Evolutionary conservation across 1,284 basidiomycete genomes (phyloP).

Genomic region (Trichosporon inkin): DNA sequence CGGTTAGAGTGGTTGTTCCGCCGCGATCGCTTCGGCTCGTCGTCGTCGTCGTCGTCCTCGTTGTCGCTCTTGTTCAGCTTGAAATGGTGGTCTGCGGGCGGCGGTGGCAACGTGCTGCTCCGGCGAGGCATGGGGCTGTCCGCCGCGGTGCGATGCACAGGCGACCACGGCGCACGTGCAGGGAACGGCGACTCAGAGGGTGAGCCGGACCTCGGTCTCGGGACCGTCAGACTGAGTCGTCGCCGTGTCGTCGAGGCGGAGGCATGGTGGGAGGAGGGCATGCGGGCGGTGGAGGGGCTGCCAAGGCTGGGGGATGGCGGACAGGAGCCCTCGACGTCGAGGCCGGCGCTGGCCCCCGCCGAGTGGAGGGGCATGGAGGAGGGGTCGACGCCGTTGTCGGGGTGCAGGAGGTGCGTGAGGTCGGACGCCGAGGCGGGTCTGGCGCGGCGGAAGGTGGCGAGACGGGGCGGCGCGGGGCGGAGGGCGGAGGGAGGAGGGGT

Average conservation of each 20-base stretch:
- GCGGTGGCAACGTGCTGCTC: conserved; percentile 2
- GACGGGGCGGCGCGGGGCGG: no score
- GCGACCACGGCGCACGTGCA: conserved; percentile 3
- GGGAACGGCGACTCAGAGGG: neutral
- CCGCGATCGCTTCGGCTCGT: neutral
- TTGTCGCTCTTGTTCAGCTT: conserved; percentile 4
- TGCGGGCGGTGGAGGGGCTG: neutral
- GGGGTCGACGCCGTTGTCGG: neutral
- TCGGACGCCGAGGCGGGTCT: neutral
- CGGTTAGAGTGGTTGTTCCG: neutral
- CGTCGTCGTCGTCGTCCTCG: neutral
- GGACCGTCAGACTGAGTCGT: conserved; percentile 1
- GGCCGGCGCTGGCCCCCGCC: neutral
- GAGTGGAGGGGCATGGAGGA: neutral
- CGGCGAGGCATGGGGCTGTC: conserved; percentile 3
- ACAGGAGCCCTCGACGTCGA: conserved; percentile 4
- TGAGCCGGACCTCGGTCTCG: neutral
- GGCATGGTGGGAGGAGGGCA: neutral
- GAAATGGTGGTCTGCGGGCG: neutral
- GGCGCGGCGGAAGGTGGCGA: no score
- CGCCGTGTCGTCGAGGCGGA: neutral
- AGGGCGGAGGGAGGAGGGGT: no score
- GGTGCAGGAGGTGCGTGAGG: neutral
- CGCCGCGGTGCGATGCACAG: neutral
- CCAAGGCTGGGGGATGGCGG: neutral